These are phyloP conservation scores for Collariella sp. DNA, from an alignment of 495 filamentous ascomycete species.

Conservation along the genomic window DNA sequence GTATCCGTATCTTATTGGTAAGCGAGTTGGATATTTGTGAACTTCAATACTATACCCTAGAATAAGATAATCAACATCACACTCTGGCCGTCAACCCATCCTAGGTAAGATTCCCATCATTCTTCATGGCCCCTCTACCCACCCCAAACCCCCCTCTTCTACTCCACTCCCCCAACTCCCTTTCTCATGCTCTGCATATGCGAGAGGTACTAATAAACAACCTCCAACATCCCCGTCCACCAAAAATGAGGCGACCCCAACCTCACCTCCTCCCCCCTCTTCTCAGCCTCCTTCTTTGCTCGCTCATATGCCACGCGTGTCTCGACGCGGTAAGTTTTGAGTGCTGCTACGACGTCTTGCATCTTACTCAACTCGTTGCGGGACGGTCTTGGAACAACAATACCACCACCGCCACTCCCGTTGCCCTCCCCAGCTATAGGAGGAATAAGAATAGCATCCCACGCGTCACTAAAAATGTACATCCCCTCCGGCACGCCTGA, in stretches of 20 bases:
- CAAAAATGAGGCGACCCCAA: conserved; percentile 22
- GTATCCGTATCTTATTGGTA: no score
- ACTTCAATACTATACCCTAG: no score
- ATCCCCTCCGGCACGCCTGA: conserved; percentile 33
- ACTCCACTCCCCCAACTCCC: no score
- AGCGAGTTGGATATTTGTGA: no score
- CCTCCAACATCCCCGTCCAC: conserved; percentile 23
- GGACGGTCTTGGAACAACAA: not conserved
- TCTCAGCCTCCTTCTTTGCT: not conserved
- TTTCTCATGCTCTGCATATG: no score
- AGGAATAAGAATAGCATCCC: conserved; percentile 28
- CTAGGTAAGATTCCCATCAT: no score
- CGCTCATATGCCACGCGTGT: conserved; percentile 22
- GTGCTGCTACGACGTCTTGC: conserved; percentile 30
- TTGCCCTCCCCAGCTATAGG: not conserved
- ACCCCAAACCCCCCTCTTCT: no score
- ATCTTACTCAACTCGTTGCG: conserved; percentile 20
- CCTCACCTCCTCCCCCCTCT: not conserved
- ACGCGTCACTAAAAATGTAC: conserved; percentile 33
- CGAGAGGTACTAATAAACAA: no score
- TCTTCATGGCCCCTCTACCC: no score
- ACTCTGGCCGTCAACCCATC: no score
- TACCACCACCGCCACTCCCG: not conserved
- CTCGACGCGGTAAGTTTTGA: conserved; percentile 29
- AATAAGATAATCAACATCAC: no score